Evolutionary conservation across 2,329 filamentous ascomycete genomes (phyloP), one percentile per base, ranked within the genome.

Genomic region (Myriangium duriaei): DNA sequence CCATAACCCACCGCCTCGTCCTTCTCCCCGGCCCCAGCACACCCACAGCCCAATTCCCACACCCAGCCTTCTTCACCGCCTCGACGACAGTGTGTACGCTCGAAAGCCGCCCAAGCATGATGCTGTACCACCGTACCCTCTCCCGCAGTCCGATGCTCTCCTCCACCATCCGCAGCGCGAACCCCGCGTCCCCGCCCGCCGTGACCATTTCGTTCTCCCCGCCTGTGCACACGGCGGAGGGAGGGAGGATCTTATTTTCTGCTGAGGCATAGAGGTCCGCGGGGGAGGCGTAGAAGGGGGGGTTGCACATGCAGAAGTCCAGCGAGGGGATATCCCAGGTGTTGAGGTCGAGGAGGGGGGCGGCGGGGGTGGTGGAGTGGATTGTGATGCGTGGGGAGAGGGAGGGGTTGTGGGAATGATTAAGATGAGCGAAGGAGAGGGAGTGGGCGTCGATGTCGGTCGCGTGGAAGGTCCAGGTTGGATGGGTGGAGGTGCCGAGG

Each of bases 241-340:
- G 81, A 0, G 76, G 76, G 0, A 69, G 67, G 3, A 68, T 60
- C 56, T 95, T 94, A 26, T 68, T 57, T 0, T 82, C 79, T 17
- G 61, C 54, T 1, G 79, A 79, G 3, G 64, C 60, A 3, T 69
- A 47, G 58, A 95, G 72, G 35, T 92, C 85, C 4, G 68, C 59
- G 3, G 71, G 62, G 0, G 82, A 86, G n/a, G 67, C 59, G 63
- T 95, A 96, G 61, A 98, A 98, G 0, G 91, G 91, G 0, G 91
- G 91, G 48, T 98, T 98, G 46, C 81, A 88, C 76, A 96, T 92
- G 42, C 74, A 76, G 55, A 96, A 95, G 53, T 88, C 79, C 30
- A 93, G 65, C 3, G 64, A 67, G 7, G 51, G 44, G n/a, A 72
- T 53, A 14, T 56, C 58, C 1, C 77, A 52, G 0, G 66, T 65